phyloP scores from a whole-genome alignment of 2,329 filamentous ascomycete species.

The Fusarium incarnatum region DNA sequence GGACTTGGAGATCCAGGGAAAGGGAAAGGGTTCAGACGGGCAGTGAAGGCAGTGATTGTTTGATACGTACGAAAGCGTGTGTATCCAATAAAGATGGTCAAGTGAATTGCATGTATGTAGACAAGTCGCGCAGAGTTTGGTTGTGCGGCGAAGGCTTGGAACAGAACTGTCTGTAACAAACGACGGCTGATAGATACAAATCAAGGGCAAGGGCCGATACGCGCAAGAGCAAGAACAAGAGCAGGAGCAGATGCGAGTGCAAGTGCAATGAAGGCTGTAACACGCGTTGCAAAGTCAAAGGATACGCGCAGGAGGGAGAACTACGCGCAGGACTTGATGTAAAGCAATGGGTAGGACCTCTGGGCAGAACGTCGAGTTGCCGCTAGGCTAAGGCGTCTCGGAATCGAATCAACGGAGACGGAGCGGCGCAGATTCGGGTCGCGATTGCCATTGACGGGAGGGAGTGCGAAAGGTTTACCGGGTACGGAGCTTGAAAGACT shows the following conservation, averaged over 20 bases:
- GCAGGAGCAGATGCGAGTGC: constrained; percentile 1
- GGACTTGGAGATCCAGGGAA: constrained; percentile 28
- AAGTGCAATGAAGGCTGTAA: constrained; percentile 5
- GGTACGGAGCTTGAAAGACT: constrained; percentile 37
- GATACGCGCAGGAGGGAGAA: constrained; percentile 38
- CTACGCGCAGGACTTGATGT: constrained; percentile 34
- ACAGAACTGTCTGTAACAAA: constrained; percentile 18
- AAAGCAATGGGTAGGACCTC: constrained; percentile 19
- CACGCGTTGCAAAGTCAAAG: constrained; percentile 35
- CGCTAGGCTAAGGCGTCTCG: constrained; percentile 27
- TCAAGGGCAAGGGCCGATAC: constrained; percentile 34
- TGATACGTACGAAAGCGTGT: constrained; percentile 33
- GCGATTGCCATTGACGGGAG: constrained; percentile 31
- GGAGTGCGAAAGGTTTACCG: constrained; percentile 34
- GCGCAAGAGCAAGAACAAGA: constrained; percentile 20
- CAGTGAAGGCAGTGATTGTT: not conserved
- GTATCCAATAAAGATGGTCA: constrained; percentile 25
- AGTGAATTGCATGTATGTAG: constrained; percentile 24
- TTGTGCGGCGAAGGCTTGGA: constrained; percentile 22
- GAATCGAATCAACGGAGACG: constrained; percentile 39
- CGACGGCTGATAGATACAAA: constrained; percentile 32
- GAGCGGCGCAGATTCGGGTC: constrained; percentile 42
- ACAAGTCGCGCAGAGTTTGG: constrained; percentile 37
- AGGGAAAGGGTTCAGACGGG: not conserved
- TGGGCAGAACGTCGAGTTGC: constrained; percentile 33